A percentile compares a stretch with the other conserved stretches of the same genome.
Evolutionary conservation across 73 alveolate species (phyloP).

Genomic region (Paramecium primaurelia): DNA sequence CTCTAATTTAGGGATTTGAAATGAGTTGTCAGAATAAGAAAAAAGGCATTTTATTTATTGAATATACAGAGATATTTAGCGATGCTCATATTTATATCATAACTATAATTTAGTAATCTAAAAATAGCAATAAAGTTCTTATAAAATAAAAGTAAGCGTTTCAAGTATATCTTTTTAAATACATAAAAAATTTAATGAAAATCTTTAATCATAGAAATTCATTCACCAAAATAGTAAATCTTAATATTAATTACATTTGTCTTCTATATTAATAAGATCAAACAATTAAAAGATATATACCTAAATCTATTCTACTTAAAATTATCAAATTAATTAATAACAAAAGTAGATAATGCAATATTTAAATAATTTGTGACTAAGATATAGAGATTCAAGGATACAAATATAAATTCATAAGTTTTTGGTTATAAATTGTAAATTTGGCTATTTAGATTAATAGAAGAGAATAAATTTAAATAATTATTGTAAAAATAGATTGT

Average conservation of each 20-base stretch:
- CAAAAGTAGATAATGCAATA: not conserved
- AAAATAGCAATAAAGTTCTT: not conserved
- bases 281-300: not conserved
- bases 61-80: not conserved
- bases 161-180: not conserved
- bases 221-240: not conserved
- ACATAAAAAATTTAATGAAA: not conserved
- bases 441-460: not conserved
- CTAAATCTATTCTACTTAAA: not conserved
- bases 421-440: not conserved
- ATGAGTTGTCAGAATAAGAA: not conserved
- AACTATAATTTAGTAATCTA: not conserved
- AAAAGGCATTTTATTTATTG: not conserved
- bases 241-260: not conserved
- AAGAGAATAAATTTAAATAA: not conserved
- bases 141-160: not conserved
- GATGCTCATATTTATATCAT: not conserved
- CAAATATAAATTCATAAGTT: not conserved
- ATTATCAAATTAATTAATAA: not conserved
- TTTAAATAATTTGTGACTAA: not conserved
- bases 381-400: not conserved
- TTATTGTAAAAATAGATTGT: not conserved
- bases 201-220: not conserved
- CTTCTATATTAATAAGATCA: not conserved
- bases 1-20: not conserved